Evolutionary conservation across 1,284 basidiomycete genomes (phyloP), one percentile per base, ranked within the genome.

Genomic region (Ganoderma meredithae): DNA sequence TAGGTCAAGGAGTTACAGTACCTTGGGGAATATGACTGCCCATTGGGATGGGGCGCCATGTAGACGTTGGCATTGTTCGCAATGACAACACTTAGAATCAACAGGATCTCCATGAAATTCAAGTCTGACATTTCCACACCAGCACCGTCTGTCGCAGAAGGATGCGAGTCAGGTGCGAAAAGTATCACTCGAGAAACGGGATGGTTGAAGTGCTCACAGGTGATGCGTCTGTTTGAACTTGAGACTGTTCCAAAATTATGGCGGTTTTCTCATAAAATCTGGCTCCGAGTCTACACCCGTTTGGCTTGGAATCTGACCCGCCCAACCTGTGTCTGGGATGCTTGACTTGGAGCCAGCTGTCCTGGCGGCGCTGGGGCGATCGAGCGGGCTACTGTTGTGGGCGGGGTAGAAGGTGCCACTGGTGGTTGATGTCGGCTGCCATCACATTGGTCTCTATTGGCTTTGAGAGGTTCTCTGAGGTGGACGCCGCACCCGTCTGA

Each of bases 41-140:
- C 79, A 80, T 55, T 81, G 79, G 65, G 80, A 80, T 0, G 80
- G 79, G 9, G 78, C 78, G 17, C 79, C 76, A 60, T 80, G 79
- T 3, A 79, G 70, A 40, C 72, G 72, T 67, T 80, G 79, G 49
- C 78, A 80, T 60, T 80, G 76, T 4, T 71, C 68, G 62, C 78
- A 80, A 66, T 80, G 78, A 67, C 79, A 80, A 62, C 77, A 71
- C 60, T 81, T 81, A 13, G 79, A 78, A 58, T 80, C 77, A 12
- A 80, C 49, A 0, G 79, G 79, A 60, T 80, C 75, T 1, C 79
- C 79, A 49, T 79, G 75, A 56, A 80, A 77, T 64, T 80, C 76
- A 66, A 80, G 80, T 5, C 63, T 58, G 15, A 80, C 65, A 53
- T 79, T 78, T 8, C 77, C 76, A 62, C 80, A 80, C 79, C 77